Percentiles rank a stretch among this genome's conserved stretches.
phyloP scores from a whole-genome alignment of 176 grass and related monocot species.

The Aechmea fasciata region DNA sequence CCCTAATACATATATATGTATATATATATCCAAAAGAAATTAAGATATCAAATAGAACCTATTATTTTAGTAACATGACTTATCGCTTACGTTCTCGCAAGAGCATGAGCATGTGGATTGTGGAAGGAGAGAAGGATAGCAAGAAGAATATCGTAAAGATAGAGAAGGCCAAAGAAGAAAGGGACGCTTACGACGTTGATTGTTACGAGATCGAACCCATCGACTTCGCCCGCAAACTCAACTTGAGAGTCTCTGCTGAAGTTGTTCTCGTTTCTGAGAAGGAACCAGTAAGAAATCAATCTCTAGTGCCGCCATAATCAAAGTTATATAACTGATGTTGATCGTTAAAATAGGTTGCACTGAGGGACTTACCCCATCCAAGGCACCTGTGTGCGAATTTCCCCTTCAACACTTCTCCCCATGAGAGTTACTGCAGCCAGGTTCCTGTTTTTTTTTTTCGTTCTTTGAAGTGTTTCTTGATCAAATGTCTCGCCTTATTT shows the following conservation, averaged over 20 bases:
- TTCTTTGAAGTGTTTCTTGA: background rate
- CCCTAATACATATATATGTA: too few species aligned
- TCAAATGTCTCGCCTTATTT: background rate
- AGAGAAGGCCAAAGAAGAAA: conserved; percentile 1
- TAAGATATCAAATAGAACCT: too few species aligned
- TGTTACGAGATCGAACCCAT: background rate
- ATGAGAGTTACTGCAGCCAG: conserved; percentile 34
- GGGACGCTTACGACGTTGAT: background rate
- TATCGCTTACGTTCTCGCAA: background rate
- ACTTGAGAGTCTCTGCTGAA: conserved; percentile 19
- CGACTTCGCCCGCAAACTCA: conserved; percentile 30
- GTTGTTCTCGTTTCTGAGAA: conserved; percentile 38
- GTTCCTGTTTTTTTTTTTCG: conserved; percentile 10
- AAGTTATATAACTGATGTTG: background rate
- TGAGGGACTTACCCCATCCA: conserved; percentile 57
- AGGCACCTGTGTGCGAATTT: conserved; percentile 51
- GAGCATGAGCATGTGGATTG: background rate
- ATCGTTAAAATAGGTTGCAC: conserved; percentile 34
- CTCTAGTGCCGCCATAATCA: background rate
- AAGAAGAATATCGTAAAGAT: conserved; percentile 5
- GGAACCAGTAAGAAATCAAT: conserved; percentile 26
- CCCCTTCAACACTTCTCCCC: conserved; percentile 33
- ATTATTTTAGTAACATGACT: background rate
- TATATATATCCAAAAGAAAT: too few species aligned
- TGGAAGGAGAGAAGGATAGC: conserved; percentile 22